Conservation (phyloP, 176 grass and related monocot genomes). For the Eragrostis nindensis region DNA sequence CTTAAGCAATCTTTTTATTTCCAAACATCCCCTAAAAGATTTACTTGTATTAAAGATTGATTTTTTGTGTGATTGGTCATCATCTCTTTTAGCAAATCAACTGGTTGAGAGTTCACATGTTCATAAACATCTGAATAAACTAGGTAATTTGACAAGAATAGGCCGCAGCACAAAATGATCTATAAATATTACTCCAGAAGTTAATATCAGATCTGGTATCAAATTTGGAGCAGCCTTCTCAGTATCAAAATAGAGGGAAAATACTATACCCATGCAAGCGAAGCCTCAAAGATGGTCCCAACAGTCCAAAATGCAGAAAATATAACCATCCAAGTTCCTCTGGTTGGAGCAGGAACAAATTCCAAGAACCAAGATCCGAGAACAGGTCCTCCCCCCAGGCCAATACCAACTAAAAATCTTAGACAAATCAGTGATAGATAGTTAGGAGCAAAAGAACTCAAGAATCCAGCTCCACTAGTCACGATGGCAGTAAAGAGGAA, state of each 20-base stretch:
- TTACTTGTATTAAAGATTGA: not conserved
- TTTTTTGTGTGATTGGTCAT: not conserved
- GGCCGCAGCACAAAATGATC: not conserved
- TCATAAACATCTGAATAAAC: constrained; percentile 18
- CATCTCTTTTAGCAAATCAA: not conserved
- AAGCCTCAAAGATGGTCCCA: constrained; percentile 94
- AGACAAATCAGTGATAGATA: constrained; percentile 68
- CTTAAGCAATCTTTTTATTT: constrained; percentile 14
- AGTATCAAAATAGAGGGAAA: constrained; percentile 9
- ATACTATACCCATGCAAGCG: constrained; percentile 87
- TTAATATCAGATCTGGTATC: not conserved
- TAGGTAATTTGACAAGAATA: not conserved
- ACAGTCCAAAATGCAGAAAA: constrained; percentile 96
- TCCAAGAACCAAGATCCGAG: constrained; percentile 97
- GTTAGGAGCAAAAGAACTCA: constrained; percentile 88
- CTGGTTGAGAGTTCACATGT: not conserved
- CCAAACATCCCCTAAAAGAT: not conserved
- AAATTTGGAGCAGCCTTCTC: not conserved
- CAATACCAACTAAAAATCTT: constrained; percentile 91
- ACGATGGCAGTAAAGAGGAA: constrained; percentile 97
- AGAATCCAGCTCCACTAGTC: constrained; percentile 75
- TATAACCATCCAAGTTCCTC: constrained; percentile 96
- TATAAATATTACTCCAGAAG: constrained; percentile 17
- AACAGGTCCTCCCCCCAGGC: constrained; percentile 91
- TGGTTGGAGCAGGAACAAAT: constrained; percentile 88